Conservation (phyloP, 495 filamentous ascomycete species). For the Aspergillus baeticus region DNA sequence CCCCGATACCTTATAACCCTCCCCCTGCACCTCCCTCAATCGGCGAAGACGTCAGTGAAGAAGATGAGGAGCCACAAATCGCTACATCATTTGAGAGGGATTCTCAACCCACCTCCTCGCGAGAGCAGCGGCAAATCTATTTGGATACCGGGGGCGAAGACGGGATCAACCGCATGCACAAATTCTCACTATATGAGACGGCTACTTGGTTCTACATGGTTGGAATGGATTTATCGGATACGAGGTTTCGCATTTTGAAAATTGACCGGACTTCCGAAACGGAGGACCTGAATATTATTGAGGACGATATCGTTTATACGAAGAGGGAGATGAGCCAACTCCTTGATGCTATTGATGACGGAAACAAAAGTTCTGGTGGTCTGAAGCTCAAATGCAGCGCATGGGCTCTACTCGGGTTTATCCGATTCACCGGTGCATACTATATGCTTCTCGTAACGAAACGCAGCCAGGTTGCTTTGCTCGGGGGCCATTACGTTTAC, state of each 20-base stretch:
- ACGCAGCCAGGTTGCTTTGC: conserved; percentile 89
- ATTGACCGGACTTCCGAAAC: conserved; percentile 87
- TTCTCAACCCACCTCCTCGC: conserved; percentile 34
- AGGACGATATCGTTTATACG: conserved; percentile 92
- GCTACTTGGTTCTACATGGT: conserved; percentile 90
- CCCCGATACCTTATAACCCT: conserved; percentile 25
- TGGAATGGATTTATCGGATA: conserved; percentile 84
- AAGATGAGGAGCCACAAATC: conserved; percentile 42
- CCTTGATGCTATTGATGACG: conserved; percentile 91
- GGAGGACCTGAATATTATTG: conserved; percentile 76
- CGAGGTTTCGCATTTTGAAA: conserved; percentile 85
- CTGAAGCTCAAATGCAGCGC: conserved; percentile 85
- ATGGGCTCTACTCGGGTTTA: conserved; percentile 93
- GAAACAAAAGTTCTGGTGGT: conserved; percentile 88
- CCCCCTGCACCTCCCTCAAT: conserved; percentile 22
- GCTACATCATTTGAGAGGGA: conserved; percentile 47
- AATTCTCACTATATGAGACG: conserved; percentile 94
- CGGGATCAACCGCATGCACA: conserved; percentile 84
- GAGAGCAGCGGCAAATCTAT: conserved; percentile 44
- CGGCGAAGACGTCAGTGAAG: conserved; percentile 29
- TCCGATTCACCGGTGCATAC: conserved; percentile 92
- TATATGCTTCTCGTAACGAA: conserved; percentile 98
- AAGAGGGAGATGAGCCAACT: conserved; percentile 92
- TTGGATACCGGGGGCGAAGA: conserved; percentile 64
- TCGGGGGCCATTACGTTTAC: conserved; percentile 94